Percentiles rank a stretch among this genome's conserved stretches.
phyloP scores from a whole-genome alignment of 371 early-diverging fungal species.

The Cokeromyces recurvatus region DNA sequence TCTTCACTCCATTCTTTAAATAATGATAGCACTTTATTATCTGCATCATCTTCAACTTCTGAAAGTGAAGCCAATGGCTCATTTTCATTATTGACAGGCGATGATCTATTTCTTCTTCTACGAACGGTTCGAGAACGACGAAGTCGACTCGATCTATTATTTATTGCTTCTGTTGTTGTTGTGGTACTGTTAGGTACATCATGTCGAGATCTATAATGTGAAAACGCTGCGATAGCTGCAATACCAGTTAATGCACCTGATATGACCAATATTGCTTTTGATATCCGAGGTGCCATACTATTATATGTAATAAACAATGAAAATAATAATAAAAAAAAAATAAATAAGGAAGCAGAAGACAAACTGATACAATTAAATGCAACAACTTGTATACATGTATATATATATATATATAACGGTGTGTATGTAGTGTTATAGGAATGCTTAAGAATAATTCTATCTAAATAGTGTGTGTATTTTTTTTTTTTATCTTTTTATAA shows the following conservation, averaged over 20 bases:
- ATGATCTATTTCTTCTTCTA: constrained; percentile 19
- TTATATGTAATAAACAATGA: too few relatives aligned
- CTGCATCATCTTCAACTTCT: constrained; percentile 13
- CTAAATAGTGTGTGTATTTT: too few relatives aligned
- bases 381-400: too few relatives aligned
- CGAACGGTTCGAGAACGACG: constrained; percentile 31
- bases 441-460: too few relatives aligned
- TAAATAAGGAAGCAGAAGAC: too few relatives aligned
- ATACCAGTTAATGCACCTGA: constrained; percentile 20
- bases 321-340: too few relatives aligned
- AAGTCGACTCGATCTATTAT: constrained; percentile 4
- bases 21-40: constrained; percentile 20
- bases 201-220: constrained; percentile 1
- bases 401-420: too few relatives aligned
- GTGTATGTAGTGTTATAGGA: too few relatives aligned
- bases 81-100: constrained; percentile 3
- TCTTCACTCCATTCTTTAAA: constrained; percentile 47
- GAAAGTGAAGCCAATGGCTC: background rate
- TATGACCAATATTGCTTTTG: constrained; percentile 11
- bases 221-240: constrained; percentile 10
- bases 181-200: background rate
- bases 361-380: too few relatives aligned
- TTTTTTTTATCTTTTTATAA: background rate
- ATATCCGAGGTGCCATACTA: constrained; percentile 1
- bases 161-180: background rate